Evolutionary conservation across 78 protist genomes (phyloP).

Genomic region (Dictyostelium capitatum): DNA sequence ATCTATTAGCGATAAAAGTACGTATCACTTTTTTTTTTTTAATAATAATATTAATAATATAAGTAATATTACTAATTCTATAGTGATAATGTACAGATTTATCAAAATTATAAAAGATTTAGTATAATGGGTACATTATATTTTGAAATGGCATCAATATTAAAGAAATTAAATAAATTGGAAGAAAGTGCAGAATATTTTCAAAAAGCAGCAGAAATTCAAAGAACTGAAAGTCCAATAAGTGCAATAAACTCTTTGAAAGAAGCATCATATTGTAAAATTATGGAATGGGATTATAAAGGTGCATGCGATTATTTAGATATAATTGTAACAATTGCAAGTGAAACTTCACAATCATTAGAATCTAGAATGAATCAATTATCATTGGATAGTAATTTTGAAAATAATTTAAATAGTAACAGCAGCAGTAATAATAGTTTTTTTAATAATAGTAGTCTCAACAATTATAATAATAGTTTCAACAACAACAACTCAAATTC

Average conservation of each 20-base stretch:
- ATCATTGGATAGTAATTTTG: constrained; percentile 4
- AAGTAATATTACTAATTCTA: not conserved
- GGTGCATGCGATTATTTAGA: constrained; percentile 77
- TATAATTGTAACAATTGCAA: constrained; percentile 44
- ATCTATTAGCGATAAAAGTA: constrained; percentile 75
- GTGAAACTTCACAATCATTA: constrained; percentile 47
- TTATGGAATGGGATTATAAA: constrained; percentile 68
- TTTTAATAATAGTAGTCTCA: not conserved
- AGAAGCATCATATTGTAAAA: constrained; percentile 65
- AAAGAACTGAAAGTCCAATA: constrained; percentile 71
- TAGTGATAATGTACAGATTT: constrained; percentile 11
- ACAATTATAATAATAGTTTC: not conserved
- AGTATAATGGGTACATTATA: constrained; percentile 78
- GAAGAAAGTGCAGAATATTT: constrained; percentile 69
- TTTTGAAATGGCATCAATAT: constrained; percentile 73
- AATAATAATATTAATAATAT: too few relatives aligned
- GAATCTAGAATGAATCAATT: constrained; percentile 31
- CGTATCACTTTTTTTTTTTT: not conserved
- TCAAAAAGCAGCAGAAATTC: constrained; percentile 75
- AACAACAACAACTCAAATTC: not conserved
- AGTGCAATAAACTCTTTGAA: constrained; percentile 44
- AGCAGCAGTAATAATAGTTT: not conserved
- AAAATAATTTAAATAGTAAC: not conserved
- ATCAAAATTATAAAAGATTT: constrained; percentile 80
- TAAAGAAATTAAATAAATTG: constrained; percentile 47